Evolutionary conservation across 768 basidiomycete genomes (phyloP), one percentile per base, ranked within the genome.

Genomic region (Tubosaeta sp.): DNA sequence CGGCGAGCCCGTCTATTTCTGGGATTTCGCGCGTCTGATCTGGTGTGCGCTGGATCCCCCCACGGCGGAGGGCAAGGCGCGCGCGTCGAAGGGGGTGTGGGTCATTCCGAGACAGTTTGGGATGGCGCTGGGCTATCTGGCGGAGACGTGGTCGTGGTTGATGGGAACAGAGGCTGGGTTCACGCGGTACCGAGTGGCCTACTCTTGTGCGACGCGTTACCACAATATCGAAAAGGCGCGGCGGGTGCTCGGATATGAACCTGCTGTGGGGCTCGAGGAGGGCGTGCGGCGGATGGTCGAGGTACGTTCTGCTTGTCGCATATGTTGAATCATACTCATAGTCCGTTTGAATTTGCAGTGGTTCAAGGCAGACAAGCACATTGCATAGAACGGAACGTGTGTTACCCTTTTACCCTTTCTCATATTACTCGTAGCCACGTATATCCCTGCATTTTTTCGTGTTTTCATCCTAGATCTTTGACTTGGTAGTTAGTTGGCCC

Each of bases 201-300:
- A 84, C 66, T 85, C 81, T 47, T 90, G 86, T 65, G 84, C 84
- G 39, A 79, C 79, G 50, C 78, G 94, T 56, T 97, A 86, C 76
- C 88, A 95, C 71, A 95, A 97, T 64, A 92, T 95, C 43, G 97
- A 98, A 72, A 94, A 88, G 73, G 88, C 95, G 10, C 76, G 94
- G 59, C 74, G 93, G 53, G 80, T 98, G 54, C 74, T 99, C 38
- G 95, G 93, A 2, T 99, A 99, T 70, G 92, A 94, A 67, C 97
- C 97, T 0, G 72, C 90, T 52, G 84, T 95, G 6, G 88, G 93
- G 2, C 59, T 98, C 12, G 85, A 91, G 60, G 95, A 98, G 57
- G 97, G 94, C 26, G 78, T 97, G 46, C 79, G 81, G 71, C 76
- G 76, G 57, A 88, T 84, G 69, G 80, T 92, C 4, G 85, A 86